Base-by-base conservation (phyloP, 805 yeast genomes). In the Kluyveromyces wickerhamii region DNA sequence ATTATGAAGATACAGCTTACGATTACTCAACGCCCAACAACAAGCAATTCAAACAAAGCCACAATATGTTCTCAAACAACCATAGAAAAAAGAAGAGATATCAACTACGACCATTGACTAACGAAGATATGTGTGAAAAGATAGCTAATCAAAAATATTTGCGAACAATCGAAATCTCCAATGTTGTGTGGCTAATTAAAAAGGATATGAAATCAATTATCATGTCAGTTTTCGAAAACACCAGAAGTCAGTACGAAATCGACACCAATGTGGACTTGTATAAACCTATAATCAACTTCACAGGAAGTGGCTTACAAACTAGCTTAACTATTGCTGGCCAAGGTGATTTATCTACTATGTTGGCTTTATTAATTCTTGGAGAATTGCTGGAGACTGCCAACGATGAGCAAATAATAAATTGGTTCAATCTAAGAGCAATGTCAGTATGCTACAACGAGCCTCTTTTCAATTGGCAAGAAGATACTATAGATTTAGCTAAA, bases 151-250 rank as follows among this genome's bases (percentile, higher is more conserved):
- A 51, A 17, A 32, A 41, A 17, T 44, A 44, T 19, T 27, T 55
- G 20, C 44, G 43, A 24, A 43, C 51, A 4, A 41, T 54, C 11
- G 42, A 39, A 9, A 44, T 56, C 45, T 52, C 53, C 21, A 42
- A 45, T 18, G 47, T 45, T 15, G 51, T 52, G 14, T 56, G 61
- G 61, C 52, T 57, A 33, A 48, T 52, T 32, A 56, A 51, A 34
- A 40, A 36, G 11, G 52, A 54, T 51, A 44, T 56, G 7, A 49
- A 48, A 34, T 38, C 44, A 17, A 48, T 48, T 27, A 44, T 54
- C 7, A 19, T 26, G 14, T 5, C 8, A 7, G 16, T 17, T 19
- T 10, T 26, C 19, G 17, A 14, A 13, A 13, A 13, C 5, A 14
- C 19, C 29, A 5, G 13, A 6, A 2, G 18, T 49, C 17, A 37